Base-by-base conservation (phyloP, 805 yeast species). In the Kregervanrija delftensis region DNA sequence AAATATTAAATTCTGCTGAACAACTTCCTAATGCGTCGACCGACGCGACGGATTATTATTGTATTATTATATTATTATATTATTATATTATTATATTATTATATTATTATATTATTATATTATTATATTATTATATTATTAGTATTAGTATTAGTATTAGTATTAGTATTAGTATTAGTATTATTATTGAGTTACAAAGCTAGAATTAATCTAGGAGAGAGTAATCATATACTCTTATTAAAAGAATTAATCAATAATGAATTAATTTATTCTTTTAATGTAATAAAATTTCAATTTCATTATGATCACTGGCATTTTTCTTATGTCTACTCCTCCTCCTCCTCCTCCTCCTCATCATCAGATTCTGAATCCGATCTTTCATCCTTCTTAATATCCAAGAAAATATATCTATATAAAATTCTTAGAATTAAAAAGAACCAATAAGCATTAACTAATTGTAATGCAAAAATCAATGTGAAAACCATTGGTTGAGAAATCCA, bases 401-500 rank as follows among this genome's bases (percentile, higher is more conserved):
- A 67, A 8, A 84, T 63, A 47, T 75, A 70, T 60, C 96, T 79
- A 63, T 73, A 79, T 33, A 83, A 72, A 55, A 93, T 85, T 63
- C 96, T 79, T 42, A 86, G 52, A 50, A 93, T 86, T 56, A 91
- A 72, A 55, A 76, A 79, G 47, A 90, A 73, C 99, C 99, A 93
- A 68, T 86, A 93, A 15, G 77, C 55, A 60, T 93, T 93, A 46
- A 93, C 88, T 45, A 87, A 56, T 64, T 93, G 98, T 51, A 93
- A 73, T 1, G 93, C 90, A 43, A 75, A 70, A 48, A 93, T 75
- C 58, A 93, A 74, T 16, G 67, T 64, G 58, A 93, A 90, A 3
- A 91, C 90, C 61, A 93, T 89, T 44, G 87, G 86, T 67, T 87
- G 95, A 17, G 98, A 83, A 53, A 93, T 86, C 84, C 88, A 88